These are phyloP conservation scores for Hysterium pulicare DNA, from an alignment of 2,329 filamentous ascomycete genomes.

Conservation along the genomic window DNA sequence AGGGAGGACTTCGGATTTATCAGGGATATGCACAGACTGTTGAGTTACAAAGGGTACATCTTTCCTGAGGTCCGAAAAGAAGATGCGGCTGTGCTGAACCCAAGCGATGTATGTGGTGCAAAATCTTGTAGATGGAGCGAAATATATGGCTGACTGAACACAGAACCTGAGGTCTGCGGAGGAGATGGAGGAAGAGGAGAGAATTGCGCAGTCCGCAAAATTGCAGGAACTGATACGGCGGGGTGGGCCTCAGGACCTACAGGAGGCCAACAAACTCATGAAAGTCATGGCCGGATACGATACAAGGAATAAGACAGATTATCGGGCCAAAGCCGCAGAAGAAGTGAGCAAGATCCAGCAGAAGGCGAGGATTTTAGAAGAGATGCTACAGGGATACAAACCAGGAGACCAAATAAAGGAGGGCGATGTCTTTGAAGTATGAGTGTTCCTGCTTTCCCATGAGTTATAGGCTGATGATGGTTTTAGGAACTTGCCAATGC, in stretches of 20 bases:
- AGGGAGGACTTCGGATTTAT: constrained; percentile 97
- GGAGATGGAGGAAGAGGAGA: constrained; percentile 98
- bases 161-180: constrained; percentile 94
- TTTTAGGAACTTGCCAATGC: constrained; percentile 77
- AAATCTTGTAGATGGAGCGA: neutral
- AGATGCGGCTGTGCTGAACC: constrained; percentile 93
- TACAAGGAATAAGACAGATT: constrained; percentile 92
- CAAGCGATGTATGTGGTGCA: constrained; percentile 76
- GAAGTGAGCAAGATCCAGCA: constrained; percentile 94
- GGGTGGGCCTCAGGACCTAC: constrained; percentile 86
- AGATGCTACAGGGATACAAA: constrained; percentile 82
- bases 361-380: constrained; percentile 87
- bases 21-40: constrained; percentile 90
- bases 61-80: constrained; percentile 91
- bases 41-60: constrained; percentile 95
- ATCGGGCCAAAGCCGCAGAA: constrained; percentile 93
- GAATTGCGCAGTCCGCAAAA: constrained; percentile 94
- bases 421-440: constrained; percentile 65
- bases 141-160: constrained; percentile 13
- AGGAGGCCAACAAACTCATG: constrained; percentile 97
- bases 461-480: constrained; percentile 14
- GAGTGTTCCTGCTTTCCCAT: constrained; percentile 23
- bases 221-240: constrained; percentile 92
- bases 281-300: constrained; percentile 99
- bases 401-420: constrained; percentile 74